Conservation (phyloP, 225 moss, liverwort and hornwort species). For the Takakia lepidozioides region DNA sequence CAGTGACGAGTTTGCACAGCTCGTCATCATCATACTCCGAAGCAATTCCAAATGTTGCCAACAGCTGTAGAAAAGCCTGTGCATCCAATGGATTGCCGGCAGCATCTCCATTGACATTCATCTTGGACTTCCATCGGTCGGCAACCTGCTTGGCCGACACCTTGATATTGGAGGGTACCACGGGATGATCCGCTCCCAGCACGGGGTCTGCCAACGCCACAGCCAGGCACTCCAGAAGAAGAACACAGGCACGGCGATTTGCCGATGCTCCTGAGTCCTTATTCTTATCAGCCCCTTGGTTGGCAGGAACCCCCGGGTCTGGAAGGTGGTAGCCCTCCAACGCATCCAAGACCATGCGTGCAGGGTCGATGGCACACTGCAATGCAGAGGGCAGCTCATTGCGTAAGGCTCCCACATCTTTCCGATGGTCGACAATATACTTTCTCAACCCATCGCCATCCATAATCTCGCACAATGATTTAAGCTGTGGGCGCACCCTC, state of each 20-base stretch:
- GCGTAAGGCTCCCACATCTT: conserved; percentile 99
- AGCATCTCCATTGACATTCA: conserved; percentile 98
- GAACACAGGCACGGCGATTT: conserved; percentile 99
- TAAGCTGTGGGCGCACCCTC: conserved; percentile 99
- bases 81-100: conserved; percentile 99
- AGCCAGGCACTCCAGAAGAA: conserved; percentile 99
- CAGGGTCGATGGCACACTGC: conserved; percentile 99
- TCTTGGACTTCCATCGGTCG: conserved; percentile 99
- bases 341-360: conserved; percentile 93
- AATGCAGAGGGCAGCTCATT: conserved; percentile 98
- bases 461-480: conserved; percentile 98
- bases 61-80: conserved; percentile 99
- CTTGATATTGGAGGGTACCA: conserved; percentile 87
- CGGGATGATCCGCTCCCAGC: conserved; percentile 95
- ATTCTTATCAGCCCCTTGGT: conserved; percentile 80
- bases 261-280: conserved; percentile 99
- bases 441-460: conserved; percentile 99
- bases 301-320: conserved; percentile 82
- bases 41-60: conserved; percentile 99
- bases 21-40: conserved; percentile 99
- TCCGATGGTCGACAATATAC: conserved; percentile 99
- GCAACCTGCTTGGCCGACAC: conserved; percentile 99
- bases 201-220: conserved; percentile 97
- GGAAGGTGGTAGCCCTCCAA: conserved; percentile 98
- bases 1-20: conserved; percentile 99